These are phyloP conservation scores for Aspergillus ostianus DNA, from an alignment of 495 filamentous ascomycete genomes.

Conservation along the genomic window DNA sequence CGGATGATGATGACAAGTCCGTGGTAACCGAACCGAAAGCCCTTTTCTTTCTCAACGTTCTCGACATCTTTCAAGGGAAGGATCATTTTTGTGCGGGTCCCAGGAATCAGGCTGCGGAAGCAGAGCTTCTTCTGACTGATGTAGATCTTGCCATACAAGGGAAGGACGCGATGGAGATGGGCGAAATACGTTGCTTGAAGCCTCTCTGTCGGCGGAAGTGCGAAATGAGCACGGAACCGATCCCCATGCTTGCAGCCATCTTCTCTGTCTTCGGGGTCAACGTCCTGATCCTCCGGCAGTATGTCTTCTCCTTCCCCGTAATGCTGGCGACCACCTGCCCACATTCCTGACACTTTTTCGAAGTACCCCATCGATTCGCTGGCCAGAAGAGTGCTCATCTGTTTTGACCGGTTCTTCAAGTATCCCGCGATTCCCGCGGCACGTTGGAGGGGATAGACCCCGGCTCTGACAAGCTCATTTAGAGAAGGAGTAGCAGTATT, in stretches of 20 bases:
- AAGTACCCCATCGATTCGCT: conserved; percentile 97
- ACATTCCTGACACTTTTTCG: conserved; percentile 97
- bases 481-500: conserved; percentile 55
- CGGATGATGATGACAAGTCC: conserved; percentile 88
- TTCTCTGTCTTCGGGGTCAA: conserved; percentile 66
- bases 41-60: conserved; percentile 92
- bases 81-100: conserved; percentile 90
- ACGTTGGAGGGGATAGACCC: conserved; percentile 78
- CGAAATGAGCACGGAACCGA: conserved; percentile 87
- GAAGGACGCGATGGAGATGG: conserved; percentile 81
- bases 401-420: conserved; percentile 69
- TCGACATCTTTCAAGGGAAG: conserved; percentile 90
- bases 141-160: conserved; percentile 96
- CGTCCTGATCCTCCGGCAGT: conserved; percentile 58
- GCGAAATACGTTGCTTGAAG: conserved; percentile 92
- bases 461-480: conserved; percentile 70
- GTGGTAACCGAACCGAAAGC: conserved; percentile 88
- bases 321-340: conserved; percentile 86
- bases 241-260: conserved; percentile 60
- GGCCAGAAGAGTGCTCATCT: conserved; percentile 82
- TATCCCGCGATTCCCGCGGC: conserved; percentile 84
- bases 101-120: conserved; percentile 87
- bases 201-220: conserved; percentile 76
- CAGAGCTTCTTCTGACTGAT: conserved; percentile 88
- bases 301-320: conserved; percentile 75